Evolutionary conservation across 1,284 basidiomycete genomes (phyloP).

Genomic region (Microbotryomycetes sp.): DNA sequence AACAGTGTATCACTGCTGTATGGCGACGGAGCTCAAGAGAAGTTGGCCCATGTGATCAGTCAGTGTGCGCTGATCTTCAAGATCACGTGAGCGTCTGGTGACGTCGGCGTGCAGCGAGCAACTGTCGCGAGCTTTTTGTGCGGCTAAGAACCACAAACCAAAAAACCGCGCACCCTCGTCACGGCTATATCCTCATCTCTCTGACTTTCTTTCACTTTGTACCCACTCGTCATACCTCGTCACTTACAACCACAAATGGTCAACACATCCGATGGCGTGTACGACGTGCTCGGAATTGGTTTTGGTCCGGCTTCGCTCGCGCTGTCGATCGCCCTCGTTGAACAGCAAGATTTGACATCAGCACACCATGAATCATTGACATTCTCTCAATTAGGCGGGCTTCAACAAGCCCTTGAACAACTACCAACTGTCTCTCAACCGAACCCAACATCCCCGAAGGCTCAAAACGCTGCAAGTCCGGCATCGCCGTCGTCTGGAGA

Average conservation of each 20-base stretch:
- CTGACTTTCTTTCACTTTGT: background rate
- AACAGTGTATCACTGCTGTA: too few relatives aligned
- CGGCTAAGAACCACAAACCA: too few relatives aligned
- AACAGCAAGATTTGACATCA: constrained; percentile 36
- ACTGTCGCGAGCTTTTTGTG: background rate
- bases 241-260: background rate
- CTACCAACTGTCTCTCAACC: background rate
- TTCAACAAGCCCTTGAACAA: constrained; percentile 22
- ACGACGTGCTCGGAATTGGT: constrained; percentile 54
- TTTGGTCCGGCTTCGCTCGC: constrained; percentile 58
- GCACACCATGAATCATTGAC: background rate
- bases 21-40: too few relatives aligned
- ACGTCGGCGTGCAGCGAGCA: background rate
- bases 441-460: background rate
- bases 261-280: constrained; percentile 30
- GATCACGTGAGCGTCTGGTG: background rate
- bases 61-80: too few relatives aligned
- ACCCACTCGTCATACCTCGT: background rate
- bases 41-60: too few relatives aligned
- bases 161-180: too few relatives aligned
- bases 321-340: constrained; percentile 53
- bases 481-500: background rate
- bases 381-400: constrained; percentile 23
- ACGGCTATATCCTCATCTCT: background rate
- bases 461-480: constrained; percentile 5